A percentile compares a stretch with the other conserved stretches of the same genome.
These are phyloP conservation scores for Rhytidiadelphus loreus DNA, from an alignment of 225 moss, liverwort and hornwort species.

Conservation along the genomic window DNA sequence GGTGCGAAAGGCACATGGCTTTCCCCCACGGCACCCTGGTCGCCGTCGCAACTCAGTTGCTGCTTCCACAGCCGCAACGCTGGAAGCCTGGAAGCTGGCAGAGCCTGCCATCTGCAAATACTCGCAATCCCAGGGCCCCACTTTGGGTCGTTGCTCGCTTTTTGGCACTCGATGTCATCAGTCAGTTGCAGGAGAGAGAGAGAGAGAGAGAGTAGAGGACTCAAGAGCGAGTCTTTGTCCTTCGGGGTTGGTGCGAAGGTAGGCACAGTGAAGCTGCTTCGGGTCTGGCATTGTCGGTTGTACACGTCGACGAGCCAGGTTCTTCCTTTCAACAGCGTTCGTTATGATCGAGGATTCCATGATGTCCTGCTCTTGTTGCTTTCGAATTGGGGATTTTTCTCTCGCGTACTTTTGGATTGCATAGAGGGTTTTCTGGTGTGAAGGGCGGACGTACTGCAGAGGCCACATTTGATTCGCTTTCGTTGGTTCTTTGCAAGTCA, in stretches of 20 bases:
- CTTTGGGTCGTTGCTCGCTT: neutral
- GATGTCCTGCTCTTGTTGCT: neutral
- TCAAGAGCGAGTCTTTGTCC: neutral
- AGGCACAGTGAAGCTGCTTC: neutral
- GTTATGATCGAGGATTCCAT: neutral
- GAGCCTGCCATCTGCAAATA: neutral
- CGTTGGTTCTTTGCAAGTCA: neutral
- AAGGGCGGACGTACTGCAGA: neutral
- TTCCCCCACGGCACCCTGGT: neutral
- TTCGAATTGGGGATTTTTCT: neutral
- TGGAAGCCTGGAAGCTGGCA: neutral
- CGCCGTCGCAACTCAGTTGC: neutral
- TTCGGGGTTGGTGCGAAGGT: neutral
- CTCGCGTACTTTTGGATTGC: neutral
- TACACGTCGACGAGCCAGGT: neutral
- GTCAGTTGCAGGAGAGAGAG: neutral
- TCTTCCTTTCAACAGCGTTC: neutral
- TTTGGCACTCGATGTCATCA: neutral
- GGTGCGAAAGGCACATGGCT: neutral
- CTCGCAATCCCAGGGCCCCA: neutral
- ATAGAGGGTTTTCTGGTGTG: neutral
- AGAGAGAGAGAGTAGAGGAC: neutral
- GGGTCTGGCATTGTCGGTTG: neutral
- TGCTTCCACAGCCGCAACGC: neutral
- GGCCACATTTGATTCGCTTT: neutral